phyloP scores from a whole-genome alignment of 179 eudicot species.

The Amaranthus tricolor region DNA sequence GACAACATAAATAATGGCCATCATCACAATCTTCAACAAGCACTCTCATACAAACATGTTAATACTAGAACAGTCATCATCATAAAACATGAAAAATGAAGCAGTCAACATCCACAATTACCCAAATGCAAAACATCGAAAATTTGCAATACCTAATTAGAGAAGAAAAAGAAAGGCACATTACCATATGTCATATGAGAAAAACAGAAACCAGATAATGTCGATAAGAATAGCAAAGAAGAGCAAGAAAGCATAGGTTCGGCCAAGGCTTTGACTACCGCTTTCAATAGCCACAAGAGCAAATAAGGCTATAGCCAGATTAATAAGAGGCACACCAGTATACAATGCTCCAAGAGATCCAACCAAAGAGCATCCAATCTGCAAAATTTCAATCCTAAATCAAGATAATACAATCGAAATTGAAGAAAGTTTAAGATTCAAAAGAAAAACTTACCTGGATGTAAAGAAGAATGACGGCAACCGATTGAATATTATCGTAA shows the following conservation, averaged over 20 bases:
- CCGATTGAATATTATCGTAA: conserved; percentile 68
- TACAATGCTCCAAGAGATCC: conserved; percentile 87
- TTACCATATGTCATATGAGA: conserved; percentile 71
- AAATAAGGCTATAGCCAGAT: conserved; percentile 70
- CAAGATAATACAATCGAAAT: background rate
- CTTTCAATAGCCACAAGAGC: conserved; percentile 91
- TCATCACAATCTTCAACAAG: no score
- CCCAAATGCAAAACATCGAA: background rate
- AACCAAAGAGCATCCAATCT: conserved; percentile 84
- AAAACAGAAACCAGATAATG: conserved; percentile 70
- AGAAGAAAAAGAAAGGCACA: conserved; percentile 9
- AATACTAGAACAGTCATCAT: no score
- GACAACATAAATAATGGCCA: no score
- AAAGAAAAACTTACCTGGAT: conserved; percentile 39
- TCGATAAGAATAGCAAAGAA: conserved; percentile 62
- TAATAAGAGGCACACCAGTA: conserved; percentile 68
- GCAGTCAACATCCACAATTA: background rate
- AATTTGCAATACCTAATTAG: no score
- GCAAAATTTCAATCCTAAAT: background rate
- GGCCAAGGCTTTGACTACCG: conserved; percentile 84
- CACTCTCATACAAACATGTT: no score
- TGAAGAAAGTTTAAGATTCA: background rate
- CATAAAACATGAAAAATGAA: no score
- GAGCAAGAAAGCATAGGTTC: conserved; percentile 85
- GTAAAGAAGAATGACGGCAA: conserved; percentile 64